Percentiles rank a stretch among this genome's conserved stretches.
Conservation (phyloP, 495 filamentous ascomycete species). For the Cladorrhinum samala region DNA sequence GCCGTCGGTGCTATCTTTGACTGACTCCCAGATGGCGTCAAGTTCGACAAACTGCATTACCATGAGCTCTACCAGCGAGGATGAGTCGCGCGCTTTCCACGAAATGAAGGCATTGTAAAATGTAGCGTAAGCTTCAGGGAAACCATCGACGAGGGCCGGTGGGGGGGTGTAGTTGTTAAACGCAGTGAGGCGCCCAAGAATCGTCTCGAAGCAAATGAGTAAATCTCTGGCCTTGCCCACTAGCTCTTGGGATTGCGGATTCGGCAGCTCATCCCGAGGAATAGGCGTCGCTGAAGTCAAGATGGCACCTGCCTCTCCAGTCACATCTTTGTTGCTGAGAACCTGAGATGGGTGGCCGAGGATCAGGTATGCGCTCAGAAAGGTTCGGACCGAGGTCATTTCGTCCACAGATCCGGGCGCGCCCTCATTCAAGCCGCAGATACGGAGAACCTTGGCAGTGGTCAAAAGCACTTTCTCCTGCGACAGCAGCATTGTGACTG, state of each 20-base stretch:
- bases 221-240: conserved; percentile 84
- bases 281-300: conserved; percentile 39
- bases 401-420: conserved; percentile 62
- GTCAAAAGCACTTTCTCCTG: conserved; percentile 63
- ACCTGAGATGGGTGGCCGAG: conserved; percentile 89
- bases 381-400: conserved; percentile 77
- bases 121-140: conserved; percentile 66
- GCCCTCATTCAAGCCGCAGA: conserved; percentile 70
- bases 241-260: conserved; percentile 64
- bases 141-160: conserved; percentile 51
- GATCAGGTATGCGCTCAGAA: conserved; percentile 88
- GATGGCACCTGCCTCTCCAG: conserved; percentile 60
- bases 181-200: conserved; percentile 51
- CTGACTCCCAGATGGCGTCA: conserved; percentile 92
- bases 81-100: conserved; percentile 91
- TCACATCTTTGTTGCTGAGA: conserved; percentile 73
- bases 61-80: conserved; percentile 88
- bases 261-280: conserved; percentile 46
- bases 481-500: conserved; percentile 70
- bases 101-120: conserved; percentile 90
- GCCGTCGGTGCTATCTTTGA: conserved; percentile 83
- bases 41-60: conserved; percentile 90
- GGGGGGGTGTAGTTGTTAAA: conserved; percentile 52
- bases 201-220: conserved; percentile 74
- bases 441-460: conserved; percentile 66